Evolutionary conservation across 352 stramenopile species (phyloP).

Genomic region (Phytophthora meadii): DNA sequence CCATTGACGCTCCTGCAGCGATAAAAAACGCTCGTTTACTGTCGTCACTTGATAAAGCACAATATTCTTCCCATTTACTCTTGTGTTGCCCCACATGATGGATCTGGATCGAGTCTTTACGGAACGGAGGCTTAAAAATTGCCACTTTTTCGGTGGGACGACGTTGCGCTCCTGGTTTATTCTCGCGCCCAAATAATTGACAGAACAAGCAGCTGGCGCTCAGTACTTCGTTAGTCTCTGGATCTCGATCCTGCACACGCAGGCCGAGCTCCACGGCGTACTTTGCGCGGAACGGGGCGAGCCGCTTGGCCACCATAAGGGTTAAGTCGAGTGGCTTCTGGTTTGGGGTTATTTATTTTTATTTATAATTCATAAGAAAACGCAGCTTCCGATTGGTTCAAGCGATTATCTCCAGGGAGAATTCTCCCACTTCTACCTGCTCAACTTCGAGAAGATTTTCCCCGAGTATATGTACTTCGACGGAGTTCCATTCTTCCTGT

Average conservation of each 20-base stretch:
- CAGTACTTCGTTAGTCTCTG: slow-evolving; percentile 42
- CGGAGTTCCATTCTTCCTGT: too few relatives aligned
- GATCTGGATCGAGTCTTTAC: slow-evolving; percentile 71
- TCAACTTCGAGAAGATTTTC: too few relatives aligned
- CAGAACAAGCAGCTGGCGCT: slow-evolving; percentile 65
- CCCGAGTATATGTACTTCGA: too few relatives aligned
- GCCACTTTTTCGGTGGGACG: slow-evolving; percentile 66
- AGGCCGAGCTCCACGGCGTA: slow-evolving; percentile 38
- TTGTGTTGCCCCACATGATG: slow-evolving; percentile 65
- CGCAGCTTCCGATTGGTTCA: too few relatives aligned
- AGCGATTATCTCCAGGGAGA: too few relatives aligned
- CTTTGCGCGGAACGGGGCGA: slow-evolving; percentile 23
- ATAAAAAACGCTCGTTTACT: slow-evolving; percentile 68
- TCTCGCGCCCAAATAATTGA: slow-evolving; percentile 67
- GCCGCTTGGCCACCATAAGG: slow-evolving; percentile 19
- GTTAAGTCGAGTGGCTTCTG: background rate
- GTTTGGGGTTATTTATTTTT: background rate
- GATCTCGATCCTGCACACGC: slow-evolving; percentile 41
- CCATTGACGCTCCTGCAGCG: slow-evolving; percentile 16
- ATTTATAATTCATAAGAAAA: too few relatives aligned
- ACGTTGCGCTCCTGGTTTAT: slow-evolving; percentile 42
- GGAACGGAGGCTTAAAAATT: slow-evolving; percentile 66
- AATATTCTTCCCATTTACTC: slow-evolving; percentile 53
- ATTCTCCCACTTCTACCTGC: too few relatives aligned
- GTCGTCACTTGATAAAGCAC: slow-evolving; percentile 42